Evolutionary conservation across 768 basidiomycete species (phyloP).

Genomic region (Boletus tomentosulus): DNA sequence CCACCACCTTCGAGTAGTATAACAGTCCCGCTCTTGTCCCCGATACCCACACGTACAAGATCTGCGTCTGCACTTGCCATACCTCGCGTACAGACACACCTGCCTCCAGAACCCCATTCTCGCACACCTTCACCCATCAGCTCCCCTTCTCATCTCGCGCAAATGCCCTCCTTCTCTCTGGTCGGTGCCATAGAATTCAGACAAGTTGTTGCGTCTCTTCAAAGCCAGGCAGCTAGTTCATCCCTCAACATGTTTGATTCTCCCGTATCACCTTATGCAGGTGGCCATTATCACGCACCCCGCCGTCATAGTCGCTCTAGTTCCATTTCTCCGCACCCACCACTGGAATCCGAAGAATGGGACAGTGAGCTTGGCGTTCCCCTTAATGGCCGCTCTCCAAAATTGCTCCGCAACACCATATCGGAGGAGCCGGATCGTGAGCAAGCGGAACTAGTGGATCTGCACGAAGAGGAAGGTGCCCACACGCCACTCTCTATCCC

Average conservation of each 20-base stretch:
- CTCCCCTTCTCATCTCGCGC: conserved; percentile 35
- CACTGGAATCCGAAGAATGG: conserved; percentile 42
- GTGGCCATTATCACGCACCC: conserved; percentile 64
- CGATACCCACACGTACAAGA: conserved; percentile 37
- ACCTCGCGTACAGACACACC: conserved; percentile 38
- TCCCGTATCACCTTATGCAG: conserved; percentile 65
- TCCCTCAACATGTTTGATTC: conserved; percentile 64
- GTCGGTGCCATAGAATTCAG: conserved; percentile 96
- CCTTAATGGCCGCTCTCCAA: conserved; percentile 47
- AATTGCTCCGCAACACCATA: conserved; percentile 30
- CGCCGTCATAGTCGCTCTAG: conserved; percentile 25
- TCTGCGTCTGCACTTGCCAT: conserved; percentile 34
- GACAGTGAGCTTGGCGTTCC: conserved; percentile 49
- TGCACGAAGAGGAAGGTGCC: conserved; percentile 11
- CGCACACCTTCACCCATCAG: conserved; percentile 50
- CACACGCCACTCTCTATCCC: conserved; percentile 23
- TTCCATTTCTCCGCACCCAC: conserved; percentile 30
- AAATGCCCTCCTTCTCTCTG: conserved; percentile 83
- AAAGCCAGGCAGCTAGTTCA: conserved; percentile 57
- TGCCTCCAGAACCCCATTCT: conserved; percentile 38
- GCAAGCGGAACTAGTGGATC: conserved; percentile 3
- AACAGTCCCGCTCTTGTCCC: conserved; percentile 24
- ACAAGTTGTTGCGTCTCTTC: conserved; percentile 80
- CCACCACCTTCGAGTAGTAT: conserved; percentile 6
- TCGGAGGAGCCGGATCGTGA: conserved; percentile 13